Conservation (phyloP, 2,329 filamentous ascomycete species). For the Sarocladiaceae sp. region DNA sequence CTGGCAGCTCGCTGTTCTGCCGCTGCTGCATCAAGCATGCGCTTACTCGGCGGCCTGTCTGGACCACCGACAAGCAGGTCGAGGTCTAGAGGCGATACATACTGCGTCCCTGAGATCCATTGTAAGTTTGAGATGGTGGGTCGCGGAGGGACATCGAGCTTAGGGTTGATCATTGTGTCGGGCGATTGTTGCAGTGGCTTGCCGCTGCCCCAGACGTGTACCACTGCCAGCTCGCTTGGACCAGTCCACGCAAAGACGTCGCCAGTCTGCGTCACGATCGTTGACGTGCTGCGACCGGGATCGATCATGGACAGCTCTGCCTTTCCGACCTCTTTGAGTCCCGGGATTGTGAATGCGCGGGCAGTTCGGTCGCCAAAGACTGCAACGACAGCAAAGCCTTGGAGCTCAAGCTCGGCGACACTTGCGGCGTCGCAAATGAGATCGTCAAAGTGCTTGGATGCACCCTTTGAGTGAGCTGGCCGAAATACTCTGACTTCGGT, state of each 20-base stretch:
- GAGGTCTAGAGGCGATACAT: constrained; percentile 80
- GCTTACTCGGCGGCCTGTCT: constrained; percentile 81
- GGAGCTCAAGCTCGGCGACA: constrained; percentile 69
- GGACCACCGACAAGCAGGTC: constrained; percentile 88
- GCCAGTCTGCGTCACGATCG: constrained; percentile 71
- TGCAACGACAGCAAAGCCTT: constrained; percentile 75
- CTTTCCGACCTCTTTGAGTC: constrained; percentile 75
- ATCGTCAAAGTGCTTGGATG: constrained; percentile 84
- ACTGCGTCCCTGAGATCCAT: constrained; percentile 94
- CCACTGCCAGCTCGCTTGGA: constrained; percentile 75
- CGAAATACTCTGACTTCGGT: constrained; percentile 85
- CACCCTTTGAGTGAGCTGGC: constrained; percentile 81
- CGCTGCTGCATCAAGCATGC: constrained; percentile 76
- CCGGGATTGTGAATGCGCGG: constrained; percentile 82
- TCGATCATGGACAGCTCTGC: constrained; percentile 68
- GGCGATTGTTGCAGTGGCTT: constrained; percentile 55
- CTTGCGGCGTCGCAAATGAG: constrained; percentile 75
- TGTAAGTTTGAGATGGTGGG: constrained; percentile 94
- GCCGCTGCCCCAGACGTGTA: constrained; percentile 82
- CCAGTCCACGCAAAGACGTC: constrained; percentile 86
- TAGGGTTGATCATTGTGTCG: constrained; percentile 78
- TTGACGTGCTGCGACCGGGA: constrained; percentile 62
- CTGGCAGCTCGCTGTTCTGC: constrained; percentile 64
- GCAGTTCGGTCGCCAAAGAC: constrained; percentile 80
- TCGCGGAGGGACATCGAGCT: constrained; percentile 68